phyloP scores from a whole-genome alignment of 345 rosid genomes.

The Excoecaria agallocha region DNA sequence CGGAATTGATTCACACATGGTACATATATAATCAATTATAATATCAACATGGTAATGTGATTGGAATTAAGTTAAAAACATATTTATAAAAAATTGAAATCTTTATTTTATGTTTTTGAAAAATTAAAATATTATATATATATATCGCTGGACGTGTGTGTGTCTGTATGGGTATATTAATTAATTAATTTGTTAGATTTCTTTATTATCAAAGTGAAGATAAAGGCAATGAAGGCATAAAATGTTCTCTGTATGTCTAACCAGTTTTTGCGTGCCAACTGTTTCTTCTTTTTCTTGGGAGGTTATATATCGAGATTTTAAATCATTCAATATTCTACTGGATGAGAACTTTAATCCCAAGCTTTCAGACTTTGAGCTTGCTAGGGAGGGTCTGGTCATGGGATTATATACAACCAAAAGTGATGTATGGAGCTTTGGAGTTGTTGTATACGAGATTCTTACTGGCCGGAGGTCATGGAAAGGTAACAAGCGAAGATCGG shows the following conservation, averaged over 20 bases:
- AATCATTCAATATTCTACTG: conserved; percentile 71
- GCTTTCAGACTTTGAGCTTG: conserved; percentile 91
- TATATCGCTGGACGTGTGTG: too few species aligned
- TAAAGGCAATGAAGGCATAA: not conserved
- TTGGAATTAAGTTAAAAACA: too few species aligned
- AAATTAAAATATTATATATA: too few species aligned
- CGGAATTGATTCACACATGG: too few species aligned
- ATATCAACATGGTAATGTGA: too few species aligned
- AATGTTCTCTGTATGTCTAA: not conserved
- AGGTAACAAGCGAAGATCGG: conserved; percentile 57
- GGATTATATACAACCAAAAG: conserved; percentile 70
- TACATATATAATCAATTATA: too few species aligned
- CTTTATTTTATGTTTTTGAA: too few species aligned
- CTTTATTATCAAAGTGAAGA: too few species aligned
- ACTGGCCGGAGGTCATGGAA: conserved; percentile 76
- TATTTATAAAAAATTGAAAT: too few species aligned
- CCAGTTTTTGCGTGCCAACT: not conserved
- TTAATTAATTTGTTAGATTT: too few species aligned
- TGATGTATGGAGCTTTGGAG: conserved; percentile 91
- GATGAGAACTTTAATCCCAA: conserved; percentile 64
- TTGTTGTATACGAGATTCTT: conserved; percentile 74
- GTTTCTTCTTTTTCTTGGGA: conserved; percentile 19
- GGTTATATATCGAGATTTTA: conserved; percentile 85
- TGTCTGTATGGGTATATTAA: too few species aligned
- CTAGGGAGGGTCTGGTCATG: conserved; percentile 80